Conservation (phyloP, 2,329 filamentous ascomycete genomes). For the Fusarium bulbicola region DNA sequence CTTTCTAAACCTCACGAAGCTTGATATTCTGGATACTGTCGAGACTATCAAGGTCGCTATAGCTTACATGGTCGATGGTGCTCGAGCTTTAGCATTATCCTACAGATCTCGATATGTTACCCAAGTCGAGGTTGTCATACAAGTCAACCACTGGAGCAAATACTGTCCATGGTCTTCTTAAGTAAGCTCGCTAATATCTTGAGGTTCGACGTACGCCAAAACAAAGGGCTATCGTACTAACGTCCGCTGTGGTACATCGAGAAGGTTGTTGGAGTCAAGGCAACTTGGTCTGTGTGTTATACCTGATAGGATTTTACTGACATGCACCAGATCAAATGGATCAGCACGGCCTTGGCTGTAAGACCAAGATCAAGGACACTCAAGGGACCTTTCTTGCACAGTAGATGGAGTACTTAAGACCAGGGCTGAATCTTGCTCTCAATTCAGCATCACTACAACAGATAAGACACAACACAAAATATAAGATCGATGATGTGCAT, state of each 20-base stretch:
- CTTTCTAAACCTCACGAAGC: constrained; percentile 11
- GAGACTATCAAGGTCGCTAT: constrained; percentile 18
- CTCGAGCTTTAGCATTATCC: constrained; percentile 12
- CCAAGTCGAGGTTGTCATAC: constrained; percentile 15
- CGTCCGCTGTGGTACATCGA: not conserved
- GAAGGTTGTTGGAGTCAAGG: constrained; percentile 13
- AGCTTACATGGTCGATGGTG: constrained; percentile 12
- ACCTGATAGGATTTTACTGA: not conserved
- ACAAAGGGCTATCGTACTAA: not conserved
- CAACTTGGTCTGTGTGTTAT: not conserved
- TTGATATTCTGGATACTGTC: constrained; percentile 22
- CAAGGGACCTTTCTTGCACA: not conserved
- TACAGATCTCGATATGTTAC: constrained; percentile 3
- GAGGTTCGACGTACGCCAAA: not conserved
- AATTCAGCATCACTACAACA: not conserved
- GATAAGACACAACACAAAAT: not conserved
- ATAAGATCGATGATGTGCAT: not conserved
- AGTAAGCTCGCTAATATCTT: constrained; percentile 13
- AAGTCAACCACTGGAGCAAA: constrained; percentile 10
- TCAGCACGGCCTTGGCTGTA: constrained; percentile 29
- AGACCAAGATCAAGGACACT: constrained; percentile 28
- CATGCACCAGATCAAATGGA: constrained; percentile 21
- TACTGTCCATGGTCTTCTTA: not conserved
- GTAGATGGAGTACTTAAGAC: not conserved
- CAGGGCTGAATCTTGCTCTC: not conserved